These are phyloP conservation scores for Pseudocercospora fuligena DNA, from an alignment of 2,329 filamentous ascomycete genomes.

Conservation along the genomic window DNA sequence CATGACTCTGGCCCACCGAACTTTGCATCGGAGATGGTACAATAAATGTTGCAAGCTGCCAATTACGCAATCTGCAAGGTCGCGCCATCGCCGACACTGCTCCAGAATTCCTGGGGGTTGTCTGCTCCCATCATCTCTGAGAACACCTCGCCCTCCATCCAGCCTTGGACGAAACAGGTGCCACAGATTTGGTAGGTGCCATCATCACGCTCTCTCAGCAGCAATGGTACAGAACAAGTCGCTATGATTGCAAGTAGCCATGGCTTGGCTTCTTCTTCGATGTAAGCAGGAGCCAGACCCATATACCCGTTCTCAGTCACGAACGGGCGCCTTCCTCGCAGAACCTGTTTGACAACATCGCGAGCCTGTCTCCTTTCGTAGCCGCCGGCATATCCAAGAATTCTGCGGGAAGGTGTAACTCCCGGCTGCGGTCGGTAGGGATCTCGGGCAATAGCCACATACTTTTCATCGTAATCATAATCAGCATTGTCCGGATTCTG, in stretches of 20 bases:
- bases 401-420: constrained; percentile 11
- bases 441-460: constrained; percentile 1
- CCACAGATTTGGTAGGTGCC: constrained; percentile 11
- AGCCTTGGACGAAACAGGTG: constrained; percentile 16
- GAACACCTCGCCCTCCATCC: constrained; percentile 18
- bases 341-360: constrained; percentile 13
- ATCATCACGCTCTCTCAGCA: constrained; percentile 16
- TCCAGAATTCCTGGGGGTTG: constrained; percentile 10
- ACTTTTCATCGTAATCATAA: not conserved
- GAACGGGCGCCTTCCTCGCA: constrained; percentile 15
- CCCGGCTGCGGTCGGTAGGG: not conserved
- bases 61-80: not conserved
- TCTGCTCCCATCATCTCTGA: constrained; percentile 11
- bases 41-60: too few species aligned
- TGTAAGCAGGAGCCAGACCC: constrained; percentile 17
- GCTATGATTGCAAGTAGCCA: constrained; percentile 13
- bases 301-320: constrained; percentile 19
- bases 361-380: constrained; percentile 14
- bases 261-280: not conserved
- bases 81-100: not conserved
- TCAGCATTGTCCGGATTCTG: constrained; percentile 14
- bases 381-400: constrained; percentile 10
- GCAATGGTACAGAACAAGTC: constrained; percentile 20
- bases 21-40: not conserved
- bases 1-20: too few species aligned